phyloP scores from a whole-genome alignment of 1,284 basidiomycete genomes.

The Ceratorhiza oryzae-sativae region DNA sequence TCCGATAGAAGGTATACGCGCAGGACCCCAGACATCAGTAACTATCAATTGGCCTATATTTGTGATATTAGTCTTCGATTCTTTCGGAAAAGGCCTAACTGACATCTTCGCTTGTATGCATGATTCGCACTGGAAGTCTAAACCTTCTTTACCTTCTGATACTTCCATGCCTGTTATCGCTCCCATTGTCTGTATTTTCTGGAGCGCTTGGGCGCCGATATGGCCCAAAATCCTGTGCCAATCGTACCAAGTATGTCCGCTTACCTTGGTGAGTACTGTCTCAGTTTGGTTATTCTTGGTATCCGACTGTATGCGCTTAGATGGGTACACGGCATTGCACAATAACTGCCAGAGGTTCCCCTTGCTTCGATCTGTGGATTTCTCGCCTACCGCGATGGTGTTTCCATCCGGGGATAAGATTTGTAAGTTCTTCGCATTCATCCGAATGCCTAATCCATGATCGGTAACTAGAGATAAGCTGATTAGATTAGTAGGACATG shows the following conservation, averaged over 20 bases:
- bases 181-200: slow-evolving; percentile 44
- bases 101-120: slow-evolving; percentile 47
- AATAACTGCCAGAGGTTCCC: neutral
- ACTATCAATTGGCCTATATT: slow-evolving; percentile 46
- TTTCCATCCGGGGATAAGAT: slow-evolving; percentile 9
- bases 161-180: slow-evolving; percentile 50
- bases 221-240: slow-evolving; percentile 53
- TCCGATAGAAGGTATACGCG: slow-evolving; percentile 39
- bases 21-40: slow-evolving; percentile 47
- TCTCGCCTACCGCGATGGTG: slow-evolving; percentile 5
- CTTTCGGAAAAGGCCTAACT: slow-evolving; percentile 44
- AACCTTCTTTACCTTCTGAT: slow-evolving; percentile 27
- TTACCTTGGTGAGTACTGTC: neutral
- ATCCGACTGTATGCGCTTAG: neutral
- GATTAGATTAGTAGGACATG: slow-evolving; percentile 50
- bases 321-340: neutral
- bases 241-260: slow-evolving; percentile 46
- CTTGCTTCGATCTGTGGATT: neutral
- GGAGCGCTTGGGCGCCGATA: slow-evolving; percentile 45
- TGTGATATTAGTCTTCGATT: slow-evolving; percentile 38
- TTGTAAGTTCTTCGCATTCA: slow-evolving; percentile 38
- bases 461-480: slow-evolving; percentile 47
- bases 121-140: slow-evolving; percentile 42
- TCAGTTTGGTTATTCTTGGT: neutral
- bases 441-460: neutral